Percentiles rank a stretch among this genome's conserved stretches.
Evolutionary conservation across 495 filamentous ascomycete species (phyloP).

Genomic region (Articulospora tetracladia): DNA sequence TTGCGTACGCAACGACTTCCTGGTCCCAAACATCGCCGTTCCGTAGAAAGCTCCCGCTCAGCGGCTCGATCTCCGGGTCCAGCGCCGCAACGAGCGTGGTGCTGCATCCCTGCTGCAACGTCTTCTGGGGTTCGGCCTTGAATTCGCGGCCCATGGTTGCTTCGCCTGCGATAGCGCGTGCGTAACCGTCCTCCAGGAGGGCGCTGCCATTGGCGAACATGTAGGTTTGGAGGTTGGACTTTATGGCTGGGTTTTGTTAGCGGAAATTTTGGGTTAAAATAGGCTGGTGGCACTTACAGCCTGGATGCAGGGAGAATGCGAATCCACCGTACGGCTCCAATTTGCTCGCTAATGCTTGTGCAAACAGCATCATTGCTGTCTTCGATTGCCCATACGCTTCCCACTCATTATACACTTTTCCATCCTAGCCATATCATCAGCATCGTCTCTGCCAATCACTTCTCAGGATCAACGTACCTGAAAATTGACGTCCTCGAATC

Average conservation of each 20-base stretch:
- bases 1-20: not conserved
- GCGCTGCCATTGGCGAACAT: not conserved
- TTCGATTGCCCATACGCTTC: slow-evolving; percentile 53
- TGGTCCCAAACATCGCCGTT: slow-evolving; percentile 10
- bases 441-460: slow-evolving; percentile 16
- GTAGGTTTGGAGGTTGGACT: slow-evolving; percentile 1
- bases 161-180: not conserved
- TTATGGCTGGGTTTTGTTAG: slow-evolving; percentile 15
- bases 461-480: slow-evolving; percentile 24
- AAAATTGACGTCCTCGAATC: slow-evolving; percentile 52
- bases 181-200: not conserved
- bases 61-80: slow-evolving; percentile 7
- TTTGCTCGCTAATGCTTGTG: slow-evolving; percentile 37
- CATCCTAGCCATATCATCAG: slow-evolving; percentile 29
- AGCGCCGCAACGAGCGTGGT: slow-evolving; percentile 20
- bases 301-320: slow-evolving; percentile 16
- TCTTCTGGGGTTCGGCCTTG: slow-evolving; percentile 4
- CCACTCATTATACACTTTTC: slow-evolving; percentile 39
- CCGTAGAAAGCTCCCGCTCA: slow-evolving; percentile 14
- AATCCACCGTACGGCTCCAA: slow-evolving; percentile 17
- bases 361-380: slow-evolving; percentile 53
- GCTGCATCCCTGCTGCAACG: slow-evolving; percentile 10
- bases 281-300: slow-evolving; percentile 7
- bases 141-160: slow-evolving; percentile 1
- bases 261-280: not conserved